phyloP scores from a whole-genome alignment of 2,329 filamentous ascomycete genomes.

The Colletotrichum trifolii region DNA sequence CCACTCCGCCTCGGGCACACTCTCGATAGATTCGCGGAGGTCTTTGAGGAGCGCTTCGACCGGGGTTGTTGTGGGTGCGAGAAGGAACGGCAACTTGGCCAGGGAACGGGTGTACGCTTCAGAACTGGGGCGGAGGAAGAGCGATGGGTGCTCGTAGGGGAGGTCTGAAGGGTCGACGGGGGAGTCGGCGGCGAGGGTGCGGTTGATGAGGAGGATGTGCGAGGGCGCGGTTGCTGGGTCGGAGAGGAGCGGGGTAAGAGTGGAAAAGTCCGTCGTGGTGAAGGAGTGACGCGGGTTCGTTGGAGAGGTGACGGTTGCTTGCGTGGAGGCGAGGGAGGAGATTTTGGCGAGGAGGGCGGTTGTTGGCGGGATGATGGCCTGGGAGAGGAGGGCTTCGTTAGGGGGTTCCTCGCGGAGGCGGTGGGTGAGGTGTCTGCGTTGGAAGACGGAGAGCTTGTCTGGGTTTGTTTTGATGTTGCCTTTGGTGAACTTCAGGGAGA shows the following conservation, averaged over 20 bases:
- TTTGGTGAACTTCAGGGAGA: slow-evolving; percentile 88
- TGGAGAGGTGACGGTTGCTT: slow-evolving; percentile 8
- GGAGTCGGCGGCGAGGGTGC: slow-evolving; percentile 30
- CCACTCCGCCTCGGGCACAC: slow-evolving; percentile 31
- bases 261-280: slow-evolving; percentile 17
- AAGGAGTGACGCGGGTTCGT: slow-evolving; percentile 21
- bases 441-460: slow-evolving; percentile 83
- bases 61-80: neutral
- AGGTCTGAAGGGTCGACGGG: slow-evolving; percentile 32
- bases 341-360: slow-evolving; percentile 27
- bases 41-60: slow-evolving; percentile 18
- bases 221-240: slow-evolving; percentile 1
- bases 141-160: slow-evolving; percentile 33
- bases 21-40: slow-evolving; percentile 16
- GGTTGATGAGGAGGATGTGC: slow-evolving; percentile 32
- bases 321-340: slow-evolving; percentile 2
- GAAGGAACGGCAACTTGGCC: slow-evolving; percentile 11
- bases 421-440: slow-evolving; percentile 69
- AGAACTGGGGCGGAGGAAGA: slow-evolving; percentile 35
- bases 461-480: slow-evolving; percentile 87
- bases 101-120: slow-evolving; percentile 10
- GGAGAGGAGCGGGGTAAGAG: slow-evolving; percentile 15
- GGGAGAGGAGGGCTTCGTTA: slow-evolving; percentile 26
- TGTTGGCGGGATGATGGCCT: slow-evolving; percentile 31
- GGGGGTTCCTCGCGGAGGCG: slow-evolving; percentile 42